phyloP scores from a whole-genome alignment of 257 asterid species.

The Datura wrightii region DNA sequence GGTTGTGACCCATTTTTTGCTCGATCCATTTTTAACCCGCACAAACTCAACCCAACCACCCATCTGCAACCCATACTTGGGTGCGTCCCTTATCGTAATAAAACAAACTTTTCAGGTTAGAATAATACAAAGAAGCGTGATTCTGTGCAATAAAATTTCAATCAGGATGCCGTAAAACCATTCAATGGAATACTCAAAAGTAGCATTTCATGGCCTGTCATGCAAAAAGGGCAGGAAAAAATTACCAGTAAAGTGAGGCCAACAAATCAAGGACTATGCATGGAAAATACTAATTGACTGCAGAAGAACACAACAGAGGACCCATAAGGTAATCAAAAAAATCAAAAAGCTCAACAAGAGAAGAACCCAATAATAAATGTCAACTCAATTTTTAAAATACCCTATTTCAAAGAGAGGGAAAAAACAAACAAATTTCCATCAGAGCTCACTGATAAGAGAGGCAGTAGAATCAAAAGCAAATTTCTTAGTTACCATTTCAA shows the following conservation, averaged over 20 bases:
- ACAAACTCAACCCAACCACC: not conserved
- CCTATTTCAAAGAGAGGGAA: not conserved
- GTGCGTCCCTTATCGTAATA: not conserved
- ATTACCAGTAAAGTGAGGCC: not conserved
- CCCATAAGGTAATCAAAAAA: not conserved
- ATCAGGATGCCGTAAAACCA: not conserved
- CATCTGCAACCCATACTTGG: not conserved
- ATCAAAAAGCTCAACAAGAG: not conserved
- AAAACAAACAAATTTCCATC: not conserved
- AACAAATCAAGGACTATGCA: not conserved
- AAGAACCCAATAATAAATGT: not conserved
- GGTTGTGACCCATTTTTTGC: not conserved
- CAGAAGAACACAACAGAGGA: not conserved
- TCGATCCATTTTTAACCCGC: not conserved
- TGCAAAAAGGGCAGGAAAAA: not conserved
- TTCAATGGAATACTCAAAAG: not conserved
- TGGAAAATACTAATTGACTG: not conserved
- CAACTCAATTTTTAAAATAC: not conserved
- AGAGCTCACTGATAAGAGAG: not conserved
- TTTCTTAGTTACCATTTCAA: not conserved
- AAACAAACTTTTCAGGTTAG: not conserved
- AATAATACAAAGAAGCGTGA: not conserved
- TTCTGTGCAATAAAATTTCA: not conserved
- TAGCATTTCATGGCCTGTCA: not conserved
- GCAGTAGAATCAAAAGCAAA: not conserved